Percentiles rank a stretch among this genome's conserved stretches.
phyloP scores from a whole-genome alignment of 805 yeast species.

The Kregervanrija pseudodelftensis region DNA sequence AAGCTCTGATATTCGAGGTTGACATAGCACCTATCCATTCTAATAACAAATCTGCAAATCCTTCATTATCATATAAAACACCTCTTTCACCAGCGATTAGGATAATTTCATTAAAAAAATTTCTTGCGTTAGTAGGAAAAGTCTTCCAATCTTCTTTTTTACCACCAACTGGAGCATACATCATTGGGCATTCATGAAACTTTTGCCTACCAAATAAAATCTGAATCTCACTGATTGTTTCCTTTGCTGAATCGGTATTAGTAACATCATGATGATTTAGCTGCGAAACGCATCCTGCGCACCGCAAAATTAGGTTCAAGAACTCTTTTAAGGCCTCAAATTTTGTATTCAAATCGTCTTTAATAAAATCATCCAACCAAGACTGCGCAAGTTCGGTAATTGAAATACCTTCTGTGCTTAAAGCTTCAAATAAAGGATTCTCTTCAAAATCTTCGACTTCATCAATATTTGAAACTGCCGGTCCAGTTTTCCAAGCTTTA shows the following conservation, averaged over 20 bases:
- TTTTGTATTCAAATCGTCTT: conserved; percentile 29
- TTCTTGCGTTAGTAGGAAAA: conserved; percentile 47
- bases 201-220: conserved; percentile 52
- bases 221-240: conserved; percentile 69
- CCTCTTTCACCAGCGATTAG: conserved; percentile 55
- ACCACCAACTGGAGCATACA: conserved; percentile 5
- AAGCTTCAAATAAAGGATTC: conserved; percentile 42
- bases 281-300: conserved; percentile 63
- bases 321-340: conserved; percentile 50
- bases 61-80: conserved; percentile 38
- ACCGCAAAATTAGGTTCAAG: conserved; percentile 60
- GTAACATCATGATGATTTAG: conserved; percentile 70
- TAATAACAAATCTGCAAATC: conserved; percentile 47
- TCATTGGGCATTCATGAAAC: conserved; percentile 63
- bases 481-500: too few species aligned
- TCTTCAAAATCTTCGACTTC: conserved; percentile 38
- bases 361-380: conserved; percentile 47
- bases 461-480: conserved; percentile 23
- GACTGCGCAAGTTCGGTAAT: conserved; percentile 44
- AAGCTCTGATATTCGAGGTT: conserved; percentile 59
- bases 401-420: conserved; percentile 42
- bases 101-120: conserved; percentile 49
- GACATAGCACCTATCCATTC: conserved; percentile 76
- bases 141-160: conserved; percentile 39
- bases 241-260: conserved; percentile 45